Evolutionary conservation across 2,329 filamentous ascomycete species (phyloP).

Genomic region (Fusarium hostae): DNA sequence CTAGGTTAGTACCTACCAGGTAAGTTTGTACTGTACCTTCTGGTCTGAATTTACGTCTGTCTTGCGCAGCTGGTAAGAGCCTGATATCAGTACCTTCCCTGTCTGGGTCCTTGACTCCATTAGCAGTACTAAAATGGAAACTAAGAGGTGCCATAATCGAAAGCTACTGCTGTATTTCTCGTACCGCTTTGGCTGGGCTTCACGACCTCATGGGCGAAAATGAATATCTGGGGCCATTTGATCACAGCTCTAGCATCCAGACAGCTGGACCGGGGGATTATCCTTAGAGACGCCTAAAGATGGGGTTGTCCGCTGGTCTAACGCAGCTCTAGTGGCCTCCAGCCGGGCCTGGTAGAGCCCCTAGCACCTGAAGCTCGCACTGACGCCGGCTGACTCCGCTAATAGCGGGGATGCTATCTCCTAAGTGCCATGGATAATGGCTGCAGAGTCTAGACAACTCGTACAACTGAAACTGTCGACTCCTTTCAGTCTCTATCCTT

Average conservation of each 20-base stretch:
- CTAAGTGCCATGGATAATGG: slow-evolving; percentile 26
- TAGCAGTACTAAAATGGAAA: neutral
- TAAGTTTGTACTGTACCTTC: slow-evolving; percentile 36
- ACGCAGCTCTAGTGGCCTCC: slow-evolving; percentile 34
- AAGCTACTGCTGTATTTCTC: neutral
- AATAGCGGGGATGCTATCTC: slow-evolving; percentile 39
- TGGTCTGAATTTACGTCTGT: slow-evolving; percentile 30
- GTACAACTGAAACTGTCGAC: slow-evolving; percentile 21
- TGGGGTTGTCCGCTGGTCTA: slow-evolving; percentile 41
- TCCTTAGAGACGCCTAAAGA: slow-evolving; percentile 40
- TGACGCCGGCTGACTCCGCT: slow-evolving; percentile 41
- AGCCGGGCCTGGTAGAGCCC: slow-evolving; percentile 32
- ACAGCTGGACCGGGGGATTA: slow-evolving; percentile 34
- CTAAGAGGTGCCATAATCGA: neutral
- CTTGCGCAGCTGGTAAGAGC: slow-evolving; percentile 17
- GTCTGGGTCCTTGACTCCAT: slow-evolving; percentile 3
- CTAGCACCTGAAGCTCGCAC: slow-evolving; percentile 39
- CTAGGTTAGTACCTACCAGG: neutral
- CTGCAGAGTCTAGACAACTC: slow-evolving; percentile 30
- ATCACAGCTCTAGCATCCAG: slow-evolving; percentile 14
- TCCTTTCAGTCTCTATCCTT: slow-evolving; percentile 4
- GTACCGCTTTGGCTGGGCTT: neutral
- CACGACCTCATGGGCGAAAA: slow-evolving; percentile 21
- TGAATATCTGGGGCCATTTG: slow-evolving; percentile 23
- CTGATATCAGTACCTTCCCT: slow-evolving; percentile 18